Base-by-base conservation (phyloP, 164 flowering plant genomes). In the Stephania japonica region DNA sequence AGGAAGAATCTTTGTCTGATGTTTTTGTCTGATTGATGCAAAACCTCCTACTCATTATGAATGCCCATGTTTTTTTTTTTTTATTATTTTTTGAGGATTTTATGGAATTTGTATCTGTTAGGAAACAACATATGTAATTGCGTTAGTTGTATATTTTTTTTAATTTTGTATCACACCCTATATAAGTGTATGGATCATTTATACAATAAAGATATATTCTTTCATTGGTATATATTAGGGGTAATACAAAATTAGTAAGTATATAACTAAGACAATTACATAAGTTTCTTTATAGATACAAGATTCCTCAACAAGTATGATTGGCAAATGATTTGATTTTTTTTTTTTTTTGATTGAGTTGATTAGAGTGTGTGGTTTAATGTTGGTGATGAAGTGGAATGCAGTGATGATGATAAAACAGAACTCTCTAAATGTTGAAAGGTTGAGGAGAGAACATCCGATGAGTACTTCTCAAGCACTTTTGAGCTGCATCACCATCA, bases 381-480 rank as follows among this genome's bases (percentile, higher is more conserved):
- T 19, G 12, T 42, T 38, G 70, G 6, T 10, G 42, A 63, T 11
- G 26, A 32, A 32, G 38, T 32, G 38, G 38, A 42, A 7, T 47
- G 43, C 27, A 62, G 72, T 77, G 74, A 83, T 87, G 90, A 85
- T 85, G 85, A 82, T 69, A 80, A 73, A 16, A 21, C n/a, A 2
- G 16, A n/a, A 50, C 4, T 23, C 3, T 69, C 78, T 78, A 78
- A 77, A 42, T 70, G 11, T 63, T 26, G 41, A 62, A 18, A 19
- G 27, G 13, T 65, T 78, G 81, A 78, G 84, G 73, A 67, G 13
- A 2, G 38, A 32, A 32, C 38, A 56, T 26, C 68, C 88, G 25
- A 77, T 84, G 87, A 84, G 78, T 72, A 38, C 70, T 21, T 80
- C 80, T 85, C 88, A 87, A 87, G 90, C 90, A 85, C 90, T 87